Evolutionary conservation across 805 yeast genomes (phyloP).

Genomic region (Isabelozyma gotoi): DNA sequence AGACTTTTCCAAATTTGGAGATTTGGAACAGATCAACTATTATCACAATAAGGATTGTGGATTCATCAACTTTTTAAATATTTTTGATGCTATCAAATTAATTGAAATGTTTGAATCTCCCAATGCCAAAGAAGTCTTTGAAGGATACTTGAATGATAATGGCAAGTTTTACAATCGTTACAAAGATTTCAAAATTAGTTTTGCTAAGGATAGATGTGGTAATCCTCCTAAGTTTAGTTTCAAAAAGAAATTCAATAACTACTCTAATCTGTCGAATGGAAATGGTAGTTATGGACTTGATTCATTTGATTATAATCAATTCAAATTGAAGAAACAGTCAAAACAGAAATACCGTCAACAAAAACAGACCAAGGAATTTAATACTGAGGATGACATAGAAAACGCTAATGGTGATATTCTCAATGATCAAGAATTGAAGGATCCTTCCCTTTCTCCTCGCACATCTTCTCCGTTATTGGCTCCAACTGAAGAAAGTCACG

Average conservation of each 20-base stretch:
- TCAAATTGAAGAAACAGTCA: background rate
- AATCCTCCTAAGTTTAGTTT: constrained; percentile 59
- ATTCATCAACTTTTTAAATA: constrained; percentile 68
- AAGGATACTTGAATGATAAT: constrained; percentile 29
- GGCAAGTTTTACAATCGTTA: constrained; percentile 45
- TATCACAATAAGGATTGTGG: constrained; percentile 71
- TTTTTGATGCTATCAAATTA: constrained; percentile 59
- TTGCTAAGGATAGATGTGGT: constrained; percentile 81
- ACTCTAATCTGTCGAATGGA: background rate
- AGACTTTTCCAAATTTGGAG: constrained; percentile 68
- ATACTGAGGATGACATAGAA: constrained; percentile 12
- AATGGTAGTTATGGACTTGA: background rate
- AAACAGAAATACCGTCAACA: constrained; percentile 5
- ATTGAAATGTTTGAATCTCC: constrained; percentile 55
- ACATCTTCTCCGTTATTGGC: background rate
- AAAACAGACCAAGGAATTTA: constrained; percentile 7
- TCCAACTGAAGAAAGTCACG: constrained; percentile 2
- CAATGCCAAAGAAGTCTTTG: constrained; percentile 27
- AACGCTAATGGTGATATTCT: constrained; percentile 3
- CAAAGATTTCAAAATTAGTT: constrained; percentile 55
- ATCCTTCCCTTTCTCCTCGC: background rate
- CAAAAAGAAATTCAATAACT: constrained; percentile 41
- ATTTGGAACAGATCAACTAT: constrained; percentile 72
- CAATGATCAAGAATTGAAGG: constrained; percentile 2
- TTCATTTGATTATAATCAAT: background rate